Evolutionary conservation across 306 rosid genomes (phyloP).

Genomic region (Corylus avellana): DNA sequence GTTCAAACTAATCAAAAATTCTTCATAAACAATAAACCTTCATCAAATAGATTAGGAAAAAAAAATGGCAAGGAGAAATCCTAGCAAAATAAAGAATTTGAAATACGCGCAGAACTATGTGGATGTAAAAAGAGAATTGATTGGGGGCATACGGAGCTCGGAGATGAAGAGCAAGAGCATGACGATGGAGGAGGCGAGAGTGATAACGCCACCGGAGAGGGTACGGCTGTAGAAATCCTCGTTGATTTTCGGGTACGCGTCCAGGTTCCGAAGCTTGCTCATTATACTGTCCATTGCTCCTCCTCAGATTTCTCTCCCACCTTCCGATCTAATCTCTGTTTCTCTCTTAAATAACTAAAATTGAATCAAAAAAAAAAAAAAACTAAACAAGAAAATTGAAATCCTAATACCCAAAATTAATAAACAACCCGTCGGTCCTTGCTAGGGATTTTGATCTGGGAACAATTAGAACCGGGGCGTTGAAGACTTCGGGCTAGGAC

Average conservation of each 20-base stretch:
- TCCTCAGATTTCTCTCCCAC: neutral
- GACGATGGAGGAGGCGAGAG: conserved; percentile 78
- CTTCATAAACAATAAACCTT: neutral
- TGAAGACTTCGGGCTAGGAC: neutral
- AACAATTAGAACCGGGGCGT: neutral
- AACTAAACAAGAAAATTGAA: neutral
- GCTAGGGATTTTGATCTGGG: neutral
- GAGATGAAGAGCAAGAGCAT: conserved; percentile 93
- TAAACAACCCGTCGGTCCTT: neutral
- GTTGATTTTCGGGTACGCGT: conserved; percentile 94
- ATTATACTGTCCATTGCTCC: conserved; percentile 64
- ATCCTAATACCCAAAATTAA: neutral
- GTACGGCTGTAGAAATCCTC: conserved; percentile 98
- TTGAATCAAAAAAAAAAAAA: neutral
- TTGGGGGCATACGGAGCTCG: conserved; percentile 69
- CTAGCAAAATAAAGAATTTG: neutral
- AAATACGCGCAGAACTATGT: neutral
- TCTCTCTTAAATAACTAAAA: neutral
- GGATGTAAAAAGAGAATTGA: neutral
- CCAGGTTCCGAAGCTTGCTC: conserved; percentile 84
- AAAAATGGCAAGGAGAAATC: neutral
- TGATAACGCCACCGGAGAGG: conserved; percentile 94
- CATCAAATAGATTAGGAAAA: neutral
- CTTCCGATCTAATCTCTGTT: neutral
- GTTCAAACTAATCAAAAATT: too few relatives aligned